Conservation (phyloP, 2,329 filamentous ascomycete genomes). For the Nemania abortiva region DNA sequence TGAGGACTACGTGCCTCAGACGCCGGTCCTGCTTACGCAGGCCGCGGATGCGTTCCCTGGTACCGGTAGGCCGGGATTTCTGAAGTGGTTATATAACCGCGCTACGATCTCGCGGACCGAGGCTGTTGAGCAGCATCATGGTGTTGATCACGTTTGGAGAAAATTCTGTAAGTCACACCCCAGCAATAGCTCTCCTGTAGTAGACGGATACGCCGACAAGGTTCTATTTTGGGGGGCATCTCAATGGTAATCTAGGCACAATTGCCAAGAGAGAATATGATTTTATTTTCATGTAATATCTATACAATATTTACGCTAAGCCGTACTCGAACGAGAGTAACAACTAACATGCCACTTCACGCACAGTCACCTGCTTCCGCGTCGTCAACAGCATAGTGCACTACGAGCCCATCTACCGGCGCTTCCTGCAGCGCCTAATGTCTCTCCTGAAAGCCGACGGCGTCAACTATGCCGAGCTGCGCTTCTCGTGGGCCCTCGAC, state of each 20-base stretch:
- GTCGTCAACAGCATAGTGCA: conserved; percentile 81
- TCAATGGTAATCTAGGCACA: neutral
- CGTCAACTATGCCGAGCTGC: conserved; percentile 85
- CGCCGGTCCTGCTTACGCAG: conserved; percentile 67
- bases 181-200: neutral
- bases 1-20: conserved; percentile 68
- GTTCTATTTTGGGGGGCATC: neutral
- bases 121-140: conserved; percentile 82
- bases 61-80: conserved; percentile 77
- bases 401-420: conserved; percentile 90
- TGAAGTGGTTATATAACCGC: conserved; percentile 80
- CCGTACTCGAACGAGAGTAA: neutral
- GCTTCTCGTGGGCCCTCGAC: conserved; percentile 76
- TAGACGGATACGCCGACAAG: neutral
- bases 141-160: conserved; percentile 84
- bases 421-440: conserved; percentile 79
- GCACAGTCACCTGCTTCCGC: conserved; percentile 69
- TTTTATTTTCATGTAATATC: neutral
- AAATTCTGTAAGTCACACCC: conserved; percentile 73
- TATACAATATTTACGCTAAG: neutral
- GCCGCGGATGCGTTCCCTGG: conserved; percentile 82
- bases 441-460: conserved; percentile 81
- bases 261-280: neutral
- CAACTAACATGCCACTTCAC: conserved; percentile 22
- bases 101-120: conserved; percentile 79